phyloP scores from a whole-genome alignment of 2,329 filamentous ascomycete species.

The Cordyceps fumosorosea region DNA sequence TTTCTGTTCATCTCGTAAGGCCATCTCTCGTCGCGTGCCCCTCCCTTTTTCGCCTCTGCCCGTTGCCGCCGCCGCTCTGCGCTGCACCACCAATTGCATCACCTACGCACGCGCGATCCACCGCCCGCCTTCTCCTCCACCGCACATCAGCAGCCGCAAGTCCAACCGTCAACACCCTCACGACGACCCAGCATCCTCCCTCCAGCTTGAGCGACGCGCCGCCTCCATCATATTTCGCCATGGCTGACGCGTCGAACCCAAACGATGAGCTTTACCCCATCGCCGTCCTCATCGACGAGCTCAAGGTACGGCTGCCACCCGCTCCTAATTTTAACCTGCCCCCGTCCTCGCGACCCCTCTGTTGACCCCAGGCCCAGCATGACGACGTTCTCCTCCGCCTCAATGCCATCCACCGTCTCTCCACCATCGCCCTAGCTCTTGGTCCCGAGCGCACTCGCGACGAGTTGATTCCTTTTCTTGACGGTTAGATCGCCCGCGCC shows the following conservation, averaged over 20 bases:
- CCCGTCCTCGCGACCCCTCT: conserved; percentile 17
- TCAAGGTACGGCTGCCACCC: conserved; percentile 65
- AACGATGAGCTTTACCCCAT: conserved; percentile 99
- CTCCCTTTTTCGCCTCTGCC: not conserved
- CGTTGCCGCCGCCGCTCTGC: not conserved
- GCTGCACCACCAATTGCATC: conserved; percentile 21
- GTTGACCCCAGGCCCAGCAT: conserved; percentile 55
- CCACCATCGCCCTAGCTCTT: conserved; percentile 93
- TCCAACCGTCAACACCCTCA: conserved; percentile 8
- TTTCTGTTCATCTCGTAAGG: not conserved
- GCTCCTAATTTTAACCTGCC: conserved; percentile 12
- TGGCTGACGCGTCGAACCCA: conserved; percentile 84
- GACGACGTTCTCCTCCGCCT: conserved; percentile 96
- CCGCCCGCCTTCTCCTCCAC: conserved; percentile 17
- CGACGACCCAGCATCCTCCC: conserved; percentile 2
- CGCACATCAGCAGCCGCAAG: conserved; percentile 11
- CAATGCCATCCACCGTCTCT: conserved; percentile 96
- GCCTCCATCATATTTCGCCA: conserved; percentile 43
- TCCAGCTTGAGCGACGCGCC: conserved; percentile 11
- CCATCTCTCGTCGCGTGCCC: not conserved
- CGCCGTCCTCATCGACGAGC: conserved; percentile 97
- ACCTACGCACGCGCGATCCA: conserved; percentile 22
- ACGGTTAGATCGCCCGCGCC: conserved; percentile 61
- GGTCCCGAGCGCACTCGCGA: conserved; percentile 95
- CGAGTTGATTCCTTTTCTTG: conserved; percentile 97